Conservation (phyloP, 306 rosid genomes). For the Prunus davidiana region DNA sequence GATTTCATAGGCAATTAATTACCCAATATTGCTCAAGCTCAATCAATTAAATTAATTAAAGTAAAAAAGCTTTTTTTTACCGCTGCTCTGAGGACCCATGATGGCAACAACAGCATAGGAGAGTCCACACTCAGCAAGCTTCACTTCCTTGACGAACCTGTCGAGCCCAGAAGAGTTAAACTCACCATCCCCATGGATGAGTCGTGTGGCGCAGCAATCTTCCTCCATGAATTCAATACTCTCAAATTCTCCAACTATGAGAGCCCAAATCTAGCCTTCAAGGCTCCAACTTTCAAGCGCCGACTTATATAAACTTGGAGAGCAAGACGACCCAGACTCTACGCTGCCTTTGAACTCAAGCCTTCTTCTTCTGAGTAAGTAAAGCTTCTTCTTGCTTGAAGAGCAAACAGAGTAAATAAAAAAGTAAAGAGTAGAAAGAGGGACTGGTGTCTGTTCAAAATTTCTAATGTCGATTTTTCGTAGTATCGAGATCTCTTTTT, state of each 20-base stretch:
- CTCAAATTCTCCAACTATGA: background rate
- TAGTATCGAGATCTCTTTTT: too few relatives aligned
- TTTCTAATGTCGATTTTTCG: too few relatives aligned
- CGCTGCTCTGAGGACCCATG: conserved; percentile 96
- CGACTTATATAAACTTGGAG: background rate
- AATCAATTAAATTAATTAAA: background rate
- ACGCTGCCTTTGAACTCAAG: conserved; percentile 19
- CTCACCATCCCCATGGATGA: conserved; percentile 57
- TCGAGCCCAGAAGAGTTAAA: conserved; percentile 67
- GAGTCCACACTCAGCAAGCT: conserved; percentile 56
- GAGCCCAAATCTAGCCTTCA: background rate
- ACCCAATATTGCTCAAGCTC: background rate
- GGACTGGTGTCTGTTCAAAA: too few relatives aligned
- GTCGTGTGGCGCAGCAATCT: conserved; percentile 61
- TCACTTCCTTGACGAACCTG: conserved; percentile 38
- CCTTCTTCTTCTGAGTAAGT: background rate
- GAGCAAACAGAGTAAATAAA: too few relatives aligned
- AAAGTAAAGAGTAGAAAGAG: too few relatives aligned
- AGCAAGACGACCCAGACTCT: background rate
- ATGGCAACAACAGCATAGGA: conserved; percentile 82
- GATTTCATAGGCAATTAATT: background rate
- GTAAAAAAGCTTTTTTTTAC: conserved; percentile 16
- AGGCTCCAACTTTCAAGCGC: conserved; percentile 5
- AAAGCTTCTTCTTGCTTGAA: too few relatives aligned
- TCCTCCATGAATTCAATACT: conserved; percentile 34